Evolutionary conservation across 257 asterid species (phyloP), one percentile per base, ranked within the genome.

Genomic region (Lithospermum erythrorhizon): DNA sequence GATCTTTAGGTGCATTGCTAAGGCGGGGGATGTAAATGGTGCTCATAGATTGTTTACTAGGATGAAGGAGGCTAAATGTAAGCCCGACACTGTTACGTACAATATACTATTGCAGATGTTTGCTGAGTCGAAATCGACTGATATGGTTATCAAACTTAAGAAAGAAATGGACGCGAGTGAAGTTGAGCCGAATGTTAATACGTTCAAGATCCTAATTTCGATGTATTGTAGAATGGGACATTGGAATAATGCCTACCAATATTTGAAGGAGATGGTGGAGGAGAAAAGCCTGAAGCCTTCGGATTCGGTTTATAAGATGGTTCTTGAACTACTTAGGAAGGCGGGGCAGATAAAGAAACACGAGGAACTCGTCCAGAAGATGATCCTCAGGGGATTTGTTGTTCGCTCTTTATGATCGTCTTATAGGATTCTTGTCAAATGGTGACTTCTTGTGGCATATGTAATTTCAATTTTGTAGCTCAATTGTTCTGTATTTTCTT

Each of bases 271-370:
- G 81, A 91, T 88, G 96, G 73, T 88, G 0, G 96, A 86, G 81
- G 93, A 85, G 9, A 87, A 82, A 73, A 73, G 86, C 67, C 65
- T 88, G 72, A 85, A 61, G 62, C 96, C 96, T 9, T 71, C 76
- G 62, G 78, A 78, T 15, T 71, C 73, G 58, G 73, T 82, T 7
- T 91, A 81, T 65, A 83, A 84, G 61, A 77, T 78, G 93, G 96
- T 88, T 57, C 68, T 91, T 83, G 66, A 75, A 73, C 86, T 65
- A 78, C 78, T 91, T 68, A 83, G 89, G 59, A 81, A 86, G 57
- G 86, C 98, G 6, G 95, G 95, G 11, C 94, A 88, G 74, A 59
- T 91, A 66, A 84, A 89, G 93, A 88, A 86, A 70, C 95, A 86
- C 3, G 95, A 86, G 73, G 98, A 91, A 55, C 71, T 91, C 68